Base-by-base conservation (phyloP, 176 grass and related monocot genomes). In the Thalia dealbata region DNA sequence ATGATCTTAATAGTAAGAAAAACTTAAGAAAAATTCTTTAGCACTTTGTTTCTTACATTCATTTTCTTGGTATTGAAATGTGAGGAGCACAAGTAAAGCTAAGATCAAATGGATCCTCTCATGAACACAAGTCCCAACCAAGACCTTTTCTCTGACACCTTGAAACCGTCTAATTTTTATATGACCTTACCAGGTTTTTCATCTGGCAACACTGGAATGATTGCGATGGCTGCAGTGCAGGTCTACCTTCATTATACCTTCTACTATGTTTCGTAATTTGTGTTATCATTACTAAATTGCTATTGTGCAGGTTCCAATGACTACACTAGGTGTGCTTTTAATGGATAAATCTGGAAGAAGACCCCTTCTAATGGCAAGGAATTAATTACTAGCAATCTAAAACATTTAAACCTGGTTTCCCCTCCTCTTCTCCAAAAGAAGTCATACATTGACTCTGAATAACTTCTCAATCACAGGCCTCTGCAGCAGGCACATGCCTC, bases 291-390 rank as follows among this genome's bases (percentile, higher is more conserved):
- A 56, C 56, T n/a, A 27, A 75, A 50, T 73, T 79, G n/a, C 48
- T 75, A 19, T 48, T 11, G 50, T 86, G 50, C 70, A 96, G 91
- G 50, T 96, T 79, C 91, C 88, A 10, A 96, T 96, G 88, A 91
- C 88, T 0, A 71, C 81, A 69, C 66, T 96, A 54, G 91, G 91
- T 38, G 83, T 91, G 28, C 58, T 96, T 69, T 76, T 96, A 32
- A 48, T 96, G 83, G 91, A 96, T 70, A 96, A 76, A 66, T 81
- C 88, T 78, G 91, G 91, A 78, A 91, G 91, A 72, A 88, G 85
- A 69, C 91, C 85, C 43, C 88, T 96, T 72, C 76, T 96, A 16
- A 71, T 96, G 88, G 91, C 88, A 88, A 7, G 71, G 54, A n/a
- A 45, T 54, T 61, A n/a, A 45, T 54, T 61, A 16, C 50, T 12